phyloP scores from a whole-genome alignment of 495 filamentous ascomycete species.

The Aspergillus ellipticus region DNA sequence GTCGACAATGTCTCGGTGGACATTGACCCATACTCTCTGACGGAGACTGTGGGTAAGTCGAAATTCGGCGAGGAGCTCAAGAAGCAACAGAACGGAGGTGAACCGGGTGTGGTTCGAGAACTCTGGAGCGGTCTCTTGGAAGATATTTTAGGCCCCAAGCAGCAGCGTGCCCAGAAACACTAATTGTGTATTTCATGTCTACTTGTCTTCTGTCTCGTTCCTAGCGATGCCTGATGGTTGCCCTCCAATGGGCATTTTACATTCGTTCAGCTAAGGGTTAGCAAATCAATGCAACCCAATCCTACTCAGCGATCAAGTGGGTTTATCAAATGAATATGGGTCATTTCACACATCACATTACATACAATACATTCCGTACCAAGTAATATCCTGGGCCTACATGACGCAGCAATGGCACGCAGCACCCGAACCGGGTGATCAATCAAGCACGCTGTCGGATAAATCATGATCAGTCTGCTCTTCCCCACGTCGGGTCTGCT shows the following conservation, averaged over 20 bases:
- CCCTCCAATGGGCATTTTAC: slow-evolving; percentile 3
- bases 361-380: neutral
- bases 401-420: neutral
- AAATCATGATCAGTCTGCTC: neutral
- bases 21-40: slow-evolving; percentile 56
- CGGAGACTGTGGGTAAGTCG: slow-evolving; percentile 46
- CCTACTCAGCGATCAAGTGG: neutral
- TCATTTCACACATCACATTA: neutral
- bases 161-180: slow-evolving; percentile 22
- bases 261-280: neutral
- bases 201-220: slow-evolving; percentile 8
- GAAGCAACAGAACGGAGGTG: slow-evolving; percentile 22
- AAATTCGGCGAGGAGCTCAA: slow-evolving; percentile 36
- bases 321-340: neutral
- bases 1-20: slow-evolving; percentile 54
- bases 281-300: neutral
- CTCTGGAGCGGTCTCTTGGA: slow-evolving; percentile 57
- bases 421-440: neutral
- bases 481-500: too few relatives aligned
- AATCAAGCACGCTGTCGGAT: neutral
- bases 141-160: slow-evolving; percentile 51
- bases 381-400: neutral
- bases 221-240: slow-evolving; percentile 14
- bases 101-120: slow-evolving; percentile 42
- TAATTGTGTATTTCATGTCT: slow-evolving; percentile 7